phyloP scores from a whole-genome alignment of 352 stramenopile species.

The Blastocystis sp. region DNA sequence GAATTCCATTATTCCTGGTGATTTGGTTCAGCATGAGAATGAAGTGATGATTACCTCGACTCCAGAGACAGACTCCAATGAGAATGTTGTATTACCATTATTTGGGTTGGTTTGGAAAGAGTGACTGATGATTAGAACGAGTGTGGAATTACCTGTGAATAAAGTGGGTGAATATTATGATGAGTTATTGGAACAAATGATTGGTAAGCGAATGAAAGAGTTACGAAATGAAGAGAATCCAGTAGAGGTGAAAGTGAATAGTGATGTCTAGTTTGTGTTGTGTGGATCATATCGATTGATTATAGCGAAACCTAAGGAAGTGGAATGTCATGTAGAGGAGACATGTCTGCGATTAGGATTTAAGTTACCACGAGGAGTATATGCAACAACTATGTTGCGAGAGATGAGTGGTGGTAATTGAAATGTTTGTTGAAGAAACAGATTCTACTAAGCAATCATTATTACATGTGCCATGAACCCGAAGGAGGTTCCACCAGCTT shows the following conservation, averaged over 20 bases:
- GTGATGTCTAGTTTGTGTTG: neutral
- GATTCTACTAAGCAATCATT: no score
- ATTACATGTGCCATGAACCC: no score
- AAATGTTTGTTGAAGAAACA: neutral
- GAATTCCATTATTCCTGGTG: neutral
- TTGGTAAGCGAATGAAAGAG: neutral
- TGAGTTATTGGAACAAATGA: neutral
- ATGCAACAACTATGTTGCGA: neutral
- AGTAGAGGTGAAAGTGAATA: neutral
- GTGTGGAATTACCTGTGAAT: neutral
- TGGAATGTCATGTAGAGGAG: neutral
- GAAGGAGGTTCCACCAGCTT: no score
- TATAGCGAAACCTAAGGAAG: neutral
- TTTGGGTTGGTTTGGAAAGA: neutral
- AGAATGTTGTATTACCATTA: slow-evolving; percentile 12
- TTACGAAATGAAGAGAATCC: neutral
- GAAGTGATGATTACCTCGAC: neutral
- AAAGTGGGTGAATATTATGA: slow-evolving; percentile 23
- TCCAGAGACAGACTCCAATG: neutral
- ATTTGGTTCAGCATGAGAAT: neutral
- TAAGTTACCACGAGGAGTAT: neutral
- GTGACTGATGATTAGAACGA: neutral
- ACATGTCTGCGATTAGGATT: neutral
- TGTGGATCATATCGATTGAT: neutral
- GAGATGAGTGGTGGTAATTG: slow-evolving; percentile 24